Base-by-base conservation (phyloP, 345 rosid genomes). In the Iberis pinnata region DNA sequence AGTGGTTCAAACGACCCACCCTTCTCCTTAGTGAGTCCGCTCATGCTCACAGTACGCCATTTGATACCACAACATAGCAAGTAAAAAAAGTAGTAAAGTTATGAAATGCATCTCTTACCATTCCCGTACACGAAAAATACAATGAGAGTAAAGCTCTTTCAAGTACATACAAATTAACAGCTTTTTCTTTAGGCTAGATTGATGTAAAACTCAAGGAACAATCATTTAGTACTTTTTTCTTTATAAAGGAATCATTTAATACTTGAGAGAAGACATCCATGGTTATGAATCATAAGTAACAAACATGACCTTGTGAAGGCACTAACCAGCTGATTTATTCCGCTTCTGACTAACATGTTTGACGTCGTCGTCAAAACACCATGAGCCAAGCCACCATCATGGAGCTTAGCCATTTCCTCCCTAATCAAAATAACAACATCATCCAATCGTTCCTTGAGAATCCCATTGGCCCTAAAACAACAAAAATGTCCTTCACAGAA, bases 301-400 rank as follows among this genome's bases (percentile, higher is more conserved):
- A 18, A 58, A 54, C 50, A n/a, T 24, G 41, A 39, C 0, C 36
- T 3, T 37, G 13, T 8, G 41, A 43, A 54, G 38, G 61, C 1
- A 38, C 63, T 43, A 61, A 88, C 97, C 78, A 88, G 63, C 67
- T 77, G 83, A 69, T 88, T 81, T 18, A 74, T 73, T 43, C 70
- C 84, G 37, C 60, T 70, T 52, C 77, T 73, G 46, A 85, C 58
- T 52, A 92, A 62, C 95, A 92, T 88, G 69, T 92, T 88, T 18
- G 95, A 85, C n/a, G n/a, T n/a, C 0, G 99, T 92, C 59, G 99
- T 92, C 56, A 88, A 73, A 61, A 88, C 99, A 24, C 99, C 99
- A 57, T 92, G 99, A 69, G 85, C 60, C 51, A 92, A 93, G 37
- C 97, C 99, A 44, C 97, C 97, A 37, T 86, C 99, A 63, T 92